Evolutionary conservation across 1,284 basidiomycete genomes (phyloP), one percentile per base, ranked within the genome.

Genomic region (Baeospora myosura): DNA sequence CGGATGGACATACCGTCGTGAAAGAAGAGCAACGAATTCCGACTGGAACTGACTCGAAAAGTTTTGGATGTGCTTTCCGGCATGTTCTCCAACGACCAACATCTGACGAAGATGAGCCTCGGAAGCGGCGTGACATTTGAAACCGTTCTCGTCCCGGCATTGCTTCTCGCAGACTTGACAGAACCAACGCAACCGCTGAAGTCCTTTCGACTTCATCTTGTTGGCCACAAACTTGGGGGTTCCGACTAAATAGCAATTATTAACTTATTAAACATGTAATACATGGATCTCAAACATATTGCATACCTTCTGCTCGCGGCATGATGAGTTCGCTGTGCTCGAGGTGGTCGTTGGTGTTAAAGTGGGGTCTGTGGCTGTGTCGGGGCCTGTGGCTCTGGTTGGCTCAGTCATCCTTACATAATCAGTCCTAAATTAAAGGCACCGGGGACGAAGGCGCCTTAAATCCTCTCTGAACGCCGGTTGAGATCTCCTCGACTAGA

Each of bases 81-180:
- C 93, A 57, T 88, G 74, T 62, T 96, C 91, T 20, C 94, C 95
- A 37, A 98, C 85, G 23, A 93, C 83, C 47, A 98, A 78, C 84
- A 98, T 96, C 65, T 97, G 93, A 8, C 96, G 81, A 43, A 98
- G 71, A 66, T 98, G 96, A 1, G 80, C 70, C 61, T 94, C 92
- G 23, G 88, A 90, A 45, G 81, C 74, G 12, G 85, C 76, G 60
- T 94, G 90, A 58, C 84, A 87, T 66, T 95, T 95, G 78, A 97
- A 97, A 17, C 93, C 94, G 61, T 97, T 97, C 68, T 96, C 94
- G 63, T 96, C 91, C 57, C 92, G 72, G 61, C 90, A 95, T 63
- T 96, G 92, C 60, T 95, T 96, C 73, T 94, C 70, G 74, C 91
- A 96, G 50, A 94, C 87, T 72, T 96, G 91, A 59, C 93, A 97